These are phyloP conservation scores for Penicillium coffeae DNA, from an alignment of 495 filamentous ascomycete genomes.

Conservation along the genomic window DNA sequence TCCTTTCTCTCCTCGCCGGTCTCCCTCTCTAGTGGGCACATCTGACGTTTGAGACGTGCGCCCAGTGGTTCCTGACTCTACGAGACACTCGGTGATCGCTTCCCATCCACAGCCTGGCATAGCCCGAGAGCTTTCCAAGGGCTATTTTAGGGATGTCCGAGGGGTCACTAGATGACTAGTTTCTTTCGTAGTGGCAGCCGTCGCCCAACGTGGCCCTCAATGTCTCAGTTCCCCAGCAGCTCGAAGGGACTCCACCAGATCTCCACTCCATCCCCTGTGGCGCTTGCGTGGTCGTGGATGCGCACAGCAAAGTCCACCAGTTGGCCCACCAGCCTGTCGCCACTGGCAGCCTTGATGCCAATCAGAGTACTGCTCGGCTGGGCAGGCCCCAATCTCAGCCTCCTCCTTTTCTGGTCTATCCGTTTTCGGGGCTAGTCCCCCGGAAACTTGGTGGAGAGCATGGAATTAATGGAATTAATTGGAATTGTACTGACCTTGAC, in stretches of 20 bases:
- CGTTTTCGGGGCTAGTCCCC: not conserved
- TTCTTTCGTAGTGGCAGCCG: too few relatives aligned
- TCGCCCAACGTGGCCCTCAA: not conserved
- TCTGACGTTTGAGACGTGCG: not conserved
- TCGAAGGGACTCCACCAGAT: slow-evolving; percentile 12
- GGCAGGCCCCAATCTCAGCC: slow-evolving; percentile 3
- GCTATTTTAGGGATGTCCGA: too few relatives aligned
- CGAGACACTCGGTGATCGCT: too few relatives aligned
- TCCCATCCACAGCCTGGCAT: too few relatives aligned
- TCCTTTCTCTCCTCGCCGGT: slow-evolving; percentile 1
- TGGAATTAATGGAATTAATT: too few relatives aligned
- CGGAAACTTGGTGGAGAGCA: not conserved
- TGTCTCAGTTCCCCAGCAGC: slow-evolving; percentile 18
- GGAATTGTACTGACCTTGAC: too few relatives aligned
- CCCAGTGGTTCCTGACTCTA: too few relatives aligned
- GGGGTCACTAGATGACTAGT: not conserved
- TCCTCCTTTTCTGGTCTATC: slow-evolving; percentile 7
- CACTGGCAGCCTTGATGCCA: not conserved
- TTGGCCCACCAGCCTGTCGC: not conserved
- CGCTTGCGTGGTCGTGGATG: not conserved
- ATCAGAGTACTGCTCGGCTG: not conserved
- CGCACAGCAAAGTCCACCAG: not conserved
- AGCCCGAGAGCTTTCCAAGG: not conserved
- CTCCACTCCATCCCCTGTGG: not conserved
- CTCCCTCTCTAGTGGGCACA: not conserved